Evolutionary conservation across 768 basidiomycete species (phyloP).

Genomic region (Nevesoporus exiguus): DNA sequence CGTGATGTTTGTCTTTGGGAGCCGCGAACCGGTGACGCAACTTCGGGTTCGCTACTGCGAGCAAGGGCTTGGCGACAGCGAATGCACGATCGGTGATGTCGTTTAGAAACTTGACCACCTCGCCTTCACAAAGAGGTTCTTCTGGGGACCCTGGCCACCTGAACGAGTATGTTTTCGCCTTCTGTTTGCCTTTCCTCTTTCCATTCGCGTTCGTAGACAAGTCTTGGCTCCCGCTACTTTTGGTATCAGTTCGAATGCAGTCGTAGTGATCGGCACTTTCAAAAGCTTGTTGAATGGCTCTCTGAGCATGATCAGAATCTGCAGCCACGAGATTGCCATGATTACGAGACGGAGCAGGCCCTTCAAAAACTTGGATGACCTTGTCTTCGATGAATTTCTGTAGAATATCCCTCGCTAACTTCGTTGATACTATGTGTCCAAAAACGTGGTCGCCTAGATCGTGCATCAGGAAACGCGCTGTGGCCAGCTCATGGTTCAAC

Average conservation of each 20-base stretch:
- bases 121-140: constrained; percentile 1
- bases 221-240: neutral
- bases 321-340: neutral
- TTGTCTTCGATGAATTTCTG: neutral
- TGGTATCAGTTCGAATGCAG: neutral
- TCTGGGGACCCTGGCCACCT: neutral
- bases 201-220: neutral
- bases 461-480: constrained; percentile 2
- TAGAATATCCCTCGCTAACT: neutral
- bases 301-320: neutral
- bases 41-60: neutral
- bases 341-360: neutral
- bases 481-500: constrained; percentile 7
- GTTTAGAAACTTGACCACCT: constrained; percentile 9
- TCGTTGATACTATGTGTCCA: neutral
- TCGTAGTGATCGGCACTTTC: neutral
- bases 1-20: neutral
- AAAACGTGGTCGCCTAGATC: constrained; percentile 15
- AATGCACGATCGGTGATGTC: constrained; percentile 7
- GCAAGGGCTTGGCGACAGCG: neutral
- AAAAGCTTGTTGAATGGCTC: constrained; percentile 4
- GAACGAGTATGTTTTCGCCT: constrained; percentile 2
- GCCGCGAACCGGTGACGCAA: constrained; percentile 9
- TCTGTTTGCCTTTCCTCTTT: neutral
- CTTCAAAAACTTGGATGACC: neutral